A percentile compares a stretch with the other conserved stretches of the same genome.
These are phyloP conservation scores for Penicillium psychrosexuale DNA, from an alignment of 2,329 filamentous ascomycete genomes.

Conservation along the genomic window DNA sequence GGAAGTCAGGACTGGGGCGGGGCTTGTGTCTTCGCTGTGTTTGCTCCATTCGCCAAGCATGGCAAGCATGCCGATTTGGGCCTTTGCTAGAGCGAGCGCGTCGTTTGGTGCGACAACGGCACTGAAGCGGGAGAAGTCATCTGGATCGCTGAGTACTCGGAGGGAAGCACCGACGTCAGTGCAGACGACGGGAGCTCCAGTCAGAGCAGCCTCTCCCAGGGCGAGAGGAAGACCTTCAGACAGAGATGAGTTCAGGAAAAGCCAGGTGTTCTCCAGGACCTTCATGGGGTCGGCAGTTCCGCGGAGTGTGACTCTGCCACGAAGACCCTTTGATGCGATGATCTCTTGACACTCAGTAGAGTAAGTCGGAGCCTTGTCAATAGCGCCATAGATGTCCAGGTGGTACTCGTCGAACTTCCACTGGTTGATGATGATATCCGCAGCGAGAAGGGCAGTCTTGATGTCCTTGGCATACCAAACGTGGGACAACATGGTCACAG, in stretches of 20 bases:
- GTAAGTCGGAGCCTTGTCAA: conserved; percentile 61
- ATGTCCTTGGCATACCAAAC: conserved; percentile 57
- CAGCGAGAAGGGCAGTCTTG: conserved; percentile 61
- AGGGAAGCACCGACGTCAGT: conserved; percentile 44
- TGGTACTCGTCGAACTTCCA: conserved; percentile 65
- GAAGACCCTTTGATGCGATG: conserved; percentile 55
- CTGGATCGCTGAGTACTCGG: conserved; percentile 41
- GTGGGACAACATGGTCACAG: conserved; percentile 64
- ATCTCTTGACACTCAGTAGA: conserved; percentile 59
- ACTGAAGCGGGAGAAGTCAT: conserved; percentile 53
- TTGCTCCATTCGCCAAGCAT: conserved; percentile 61
- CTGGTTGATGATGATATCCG: conserved; percentile 63
- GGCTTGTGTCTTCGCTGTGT: conserved; percentile 53
- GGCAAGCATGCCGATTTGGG: conserved; percentile 61
- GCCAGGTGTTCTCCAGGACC: conserved; percentile 56
- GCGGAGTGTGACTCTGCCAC: conserved; percentile 50
- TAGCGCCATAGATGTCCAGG: conserved; percentile 61
- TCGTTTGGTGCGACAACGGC: conserved; percentile 65
- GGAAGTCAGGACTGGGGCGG: conserved; percentile 46
- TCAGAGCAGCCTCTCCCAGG: conserved; percentile 47
- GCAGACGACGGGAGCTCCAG: conserved; percentile 45
- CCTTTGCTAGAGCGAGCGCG: conserved; percentile 56
- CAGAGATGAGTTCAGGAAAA: conserved; percentile 51
- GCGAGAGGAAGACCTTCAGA: conserved; percentile 47
- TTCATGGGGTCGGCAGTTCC: conserved; percentile 57